Evolutionary conservation across 140 eudicot genomes (phyloP), one percentile per base, ranked within the genome.

Genomic region (Ambrosia hybrid): DNA sequence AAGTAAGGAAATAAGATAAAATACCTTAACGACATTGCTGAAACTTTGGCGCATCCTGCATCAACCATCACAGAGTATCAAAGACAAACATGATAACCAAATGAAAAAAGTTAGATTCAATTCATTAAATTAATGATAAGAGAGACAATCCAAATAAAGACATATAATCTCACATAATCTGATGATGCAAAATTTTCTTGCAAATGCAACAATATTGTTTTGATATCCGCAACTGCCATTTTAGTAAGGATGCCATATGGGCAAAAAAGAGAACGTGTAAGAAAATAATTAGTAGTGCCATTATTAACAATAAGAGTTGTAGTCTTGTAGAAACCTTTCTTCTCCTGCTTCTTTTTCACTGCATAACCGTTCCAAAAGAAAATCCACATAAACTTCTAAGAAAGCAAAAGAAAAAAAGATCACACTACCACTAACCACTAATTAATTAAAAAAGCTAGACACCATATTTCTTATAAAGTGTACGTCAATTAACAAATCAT

Each of bases 51-150:
- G 21, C 97, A 91, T 63, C 86, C 88, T 62, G 89, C 89, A 83
- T 94, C 99, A 94, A 14, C 99, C 91, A 85, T 94, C 97, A 78
- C 96, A 94, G 55, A 91, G 83, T 59, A 94, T 93, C 99, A 90
- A 77, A 15, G 46, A n/a, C 74, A 71, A 62, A 57, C n/a, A 33
- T 38, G 0, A 64, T 45, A 48, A 70, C 57, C 60, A 71, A 57
- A 45, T 34, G 8, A 21, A 15, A n/a, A 16, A 61, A 70, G 59
- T 65, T 17, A 66, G 51, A 30, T 8, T 14, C 26, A 13, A 17
- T 37, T 45, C 57, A 68, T 61, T 26, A 1, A 38, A 21, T 16
- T 21, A 26, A 12, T 21, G 26, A 21, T 21, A 21, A 69, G 5
- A 30, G 7, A 7, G 33, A 72, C 70, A 30, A 75, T 38, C 57